Conservation (phyloP, 176 grass and related monocot genomes). For the Canna indica region DNA sequence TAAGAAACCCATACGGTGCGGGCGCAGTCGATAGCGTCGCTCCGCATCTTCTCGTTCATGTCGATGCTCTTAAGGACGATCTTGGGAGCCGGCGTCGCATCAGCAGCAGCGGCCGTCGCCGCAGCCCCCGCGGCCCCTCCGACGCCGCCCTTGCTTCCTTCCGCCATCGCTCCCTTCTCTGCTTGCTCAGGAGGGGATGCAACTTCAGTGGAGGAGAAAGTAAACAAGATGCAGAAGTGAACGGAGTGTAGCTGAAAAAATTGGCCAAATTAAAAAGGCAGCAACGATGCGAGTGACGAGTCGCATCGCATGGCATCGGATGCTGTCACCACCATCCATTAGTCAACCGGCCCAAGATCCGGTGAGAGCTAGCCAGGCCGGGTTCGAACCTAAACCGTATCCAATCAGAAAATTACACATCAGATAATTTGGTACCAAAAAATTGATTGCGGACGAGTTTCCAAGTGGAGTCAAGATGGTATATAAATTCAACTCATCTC, state of each 20-base stretch:
- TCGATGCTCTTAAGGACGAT: conserved; percentile 97
- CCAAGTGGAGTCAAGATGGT: too few species aligned
- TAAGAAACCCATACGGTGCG: conserved; percentile 45
- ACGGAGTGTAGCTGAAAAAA: neutral
- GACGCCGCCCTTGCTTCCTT: conserved; percentile 33
- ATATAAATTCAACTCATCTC: too few species aligned
- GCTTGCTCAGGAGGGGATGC: neutral
- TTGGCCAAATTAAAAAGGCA: too few species aligned
- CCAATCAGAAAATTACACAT: too few species aligned
- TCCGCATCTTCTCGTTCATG: conserved; percentile 95
- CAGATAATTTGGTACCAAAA: too few species aligned
- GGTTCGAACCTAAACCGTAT: too few species aligned
- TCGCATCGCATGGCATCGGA: too few species aligned
- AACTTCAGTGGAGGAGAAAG: neutral
- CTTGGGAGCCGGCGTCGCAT: conserved; percentile 29
- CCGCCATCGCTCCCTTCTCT: conserved; percentile 41
- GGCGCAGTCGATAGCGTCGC: conserved; percentile 80
- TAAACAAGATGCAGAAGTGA: neutral
- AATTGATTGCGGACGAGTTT: too few species aligned
- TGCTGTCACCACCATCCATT: too few species aligned
- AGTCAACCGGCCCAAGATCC: too few species aligned
- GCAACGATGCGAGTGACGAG: too few species aligned
- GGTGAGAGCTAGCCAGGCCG: too few species aligned
- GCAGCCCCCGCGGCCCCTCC: conserved; percentile 18
- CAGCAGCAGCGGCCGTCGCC: conserved; percentile 17